phyloP scores from a whole-genome alignment of 345 rosid genomes.

The Eucalyptus pauciflora region DNA sequence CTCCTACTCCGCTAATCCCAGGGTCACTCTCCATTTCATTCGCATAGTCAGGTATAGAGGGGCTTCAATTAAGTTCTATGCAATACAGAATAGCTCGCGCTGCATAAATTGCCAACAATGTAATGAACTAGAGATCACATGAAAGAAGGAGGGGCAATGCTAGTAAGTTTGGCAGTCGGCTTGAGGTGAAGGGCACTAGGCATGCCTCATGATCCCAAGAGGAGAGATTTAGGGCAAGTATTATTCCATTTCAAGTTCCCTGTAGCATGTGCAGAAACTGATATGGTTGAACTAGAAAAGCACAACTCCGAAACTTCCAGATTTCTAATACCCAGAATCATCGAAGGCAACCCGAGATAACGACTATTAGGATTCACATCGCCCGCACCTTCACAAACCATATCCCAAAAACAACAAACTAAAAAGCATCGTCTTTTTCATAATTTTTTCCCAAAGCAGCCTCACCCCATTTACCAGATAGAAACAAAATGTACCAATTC shows the following conservation, averaged over 20 bases:
- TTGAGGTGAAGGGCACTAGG: neutral
- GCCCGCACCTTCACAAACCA: neutral
- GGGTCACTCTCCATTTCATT: neutral
- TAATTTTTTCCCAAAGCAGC: neutral
- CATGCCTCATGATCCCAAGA: neutral
- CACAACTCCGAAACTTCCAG: no score
- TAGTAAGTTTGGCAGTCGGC: neutral
- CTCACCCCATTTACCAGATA: neutral
- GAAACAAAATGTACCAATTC: neutral
- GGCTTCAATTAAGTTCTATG: neutral
- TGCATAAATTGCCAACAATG: neutral
- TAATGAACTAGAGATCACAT: neutral
- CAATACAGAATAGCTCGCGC: neutral
- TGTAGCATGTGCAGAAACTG: neutral
- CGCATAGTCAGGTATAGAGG: neutral
- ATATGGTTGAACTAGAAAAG: neutral
- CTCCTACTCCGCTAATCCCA: neutral
- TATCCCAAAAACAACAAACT: neutral
- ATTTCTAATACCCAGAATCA: no score
- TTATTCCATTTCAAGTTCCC: neutral
- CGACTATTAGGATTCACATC: rapidly evolving
- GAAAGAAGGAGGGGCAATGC: neutral
- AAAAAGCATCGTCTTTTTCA: neutral
- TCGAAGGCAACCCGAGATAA: neutral
- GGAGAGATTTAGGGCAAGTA: neutral